Evolutionary conservation across 2,329 filamentous ascomycete species (phyloP).

Genomic region (Neofusicoccum parvum): DNA sequence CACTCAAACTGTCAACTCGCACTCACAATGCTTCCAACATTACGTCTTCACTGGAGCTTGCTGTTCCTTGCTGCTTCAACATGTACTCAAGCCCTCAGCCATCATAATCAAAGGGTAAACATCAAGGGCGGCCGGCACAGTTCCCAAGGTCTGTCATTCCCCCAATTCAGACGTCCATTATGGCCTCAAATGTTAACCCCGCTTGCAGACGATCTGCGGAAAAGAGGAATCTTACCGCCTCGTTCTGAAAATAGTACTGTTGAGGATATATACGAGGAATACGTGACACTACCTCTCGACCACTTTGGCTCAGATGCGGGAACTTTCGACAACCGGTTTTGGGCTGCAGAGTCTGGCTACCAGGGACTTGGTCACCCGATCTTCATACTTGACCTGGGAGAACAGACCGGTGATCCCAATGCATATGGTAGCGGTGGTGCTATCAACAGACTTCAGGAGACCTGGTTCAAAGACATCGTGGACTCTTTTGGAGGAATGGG

Average conservation of each 20-base stretch:
- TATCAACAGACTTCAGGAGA: neutral
- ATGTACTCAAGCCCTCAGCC: neutral
- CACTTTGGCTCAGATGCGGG: slow-evolving; percentile 35
- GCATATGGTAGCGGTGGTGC: neutral
- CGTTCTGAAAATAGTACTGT: neutral
- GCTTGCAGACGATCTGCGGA: neutral
- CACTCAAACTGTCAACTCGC: slow-evolving; percentile 15
- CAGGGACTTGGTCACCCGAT: slow-evolving; percentile 38
- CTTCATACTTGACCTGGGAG: slow-evolving; percentile 42
- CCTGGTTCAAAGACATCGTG: neutral
- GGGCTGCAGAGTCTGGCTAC: slow-evolving; percentile 37
- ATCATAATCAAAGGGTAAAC: neutral
- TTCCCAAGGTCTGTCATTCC: neutral
- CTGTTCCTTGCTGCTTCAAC: neutral
- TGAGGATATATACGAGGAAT: slow-evolving; percentile 28
- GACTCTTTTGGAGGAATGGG: slow-evolving; percentile 29
- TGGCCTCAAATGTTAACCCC: neutral
- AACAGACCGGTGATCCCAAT: slow-evolving; percentile 30
- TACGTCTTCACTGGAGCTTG: neutral
- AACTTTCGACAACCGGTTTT: slow-evolving; percentile 41
- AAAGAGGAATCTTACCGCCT: neutral
- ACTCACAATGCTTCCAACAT: neutral
- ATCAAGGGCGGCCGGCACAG: neutral
- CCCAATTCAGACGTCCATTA: neutral
- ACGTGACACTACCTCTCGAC: slow-evolving; percentile 38